phyloP scores from a whole-genome alignment of 371 early-diverging fungal genomes.

The Choanephora cucurbitarum region DNA sequence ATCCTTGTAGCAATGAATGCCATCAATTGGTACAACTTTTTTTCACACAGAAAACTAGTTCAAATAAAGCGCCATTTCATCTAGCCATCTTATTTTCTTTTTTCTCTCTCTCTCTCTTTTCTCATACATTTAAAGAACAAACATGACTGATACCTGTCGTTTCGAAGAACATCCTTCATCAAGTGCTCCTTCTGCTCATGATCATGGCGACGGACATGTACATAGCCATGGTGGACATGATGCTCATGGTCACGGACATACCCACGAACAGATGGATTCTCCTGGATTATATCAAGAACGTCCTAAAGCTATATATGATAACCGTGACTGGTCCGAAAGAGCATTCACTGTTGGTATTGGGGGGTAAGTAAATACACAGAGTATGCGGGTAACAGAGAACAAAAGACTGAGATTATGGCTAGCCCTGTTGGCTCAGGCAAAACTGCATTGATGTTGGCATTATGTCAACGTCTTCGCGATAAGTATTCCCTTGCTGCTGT shows the following conservation, averaged over 20 bases:
- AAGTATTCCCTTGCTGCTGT: conserved; percentile 82
- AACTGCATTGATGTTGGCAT: conserved; percentile 90
- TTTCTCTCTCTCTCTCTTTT: not conserved
- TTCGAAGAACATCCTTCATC: conserved; percentile 23
- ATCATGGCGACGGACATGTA: conserved; percentile 34
- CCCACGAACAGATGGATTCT: conserved; percentile 87
- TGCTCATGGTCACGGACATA: conserved; percentile 77
- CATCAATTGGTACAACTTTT: too few relatives aligned
- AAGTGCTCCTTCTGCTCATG: conserved; percentile 22
- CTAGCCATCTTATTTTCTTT: too few relatives aligned
- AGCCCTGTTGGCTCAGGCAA: conserved; percentile 95
- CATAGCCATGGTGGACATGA: conserved; percentile 39
- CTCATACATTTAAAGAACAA: not conserved
- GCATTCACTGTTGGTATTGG: conserved; percentile 95
- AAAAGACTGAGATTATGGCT: too few relatives aligned
- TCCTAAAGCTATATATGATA: conserved; percentile 65
- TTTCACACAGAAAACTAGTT: not conserved
- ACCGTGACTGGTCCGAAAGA: conserved; percentile 88
- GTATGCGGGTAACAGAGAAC: too few relatives aligned
- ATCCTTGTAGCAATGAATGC: too few relatives aligned
- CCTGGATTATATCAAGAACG: conserved; percentile 87
- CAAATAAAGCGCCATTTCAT: not conserved
- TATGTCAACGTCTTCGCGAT: conserved; percentile 82
- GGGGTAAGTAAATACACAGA: conserved; percentile 57
- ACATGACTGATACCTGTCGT: conserved; percentile 25